Conservation (phyloP, 805 yeast species). For the Nakazawaea pomicola region DNA sequence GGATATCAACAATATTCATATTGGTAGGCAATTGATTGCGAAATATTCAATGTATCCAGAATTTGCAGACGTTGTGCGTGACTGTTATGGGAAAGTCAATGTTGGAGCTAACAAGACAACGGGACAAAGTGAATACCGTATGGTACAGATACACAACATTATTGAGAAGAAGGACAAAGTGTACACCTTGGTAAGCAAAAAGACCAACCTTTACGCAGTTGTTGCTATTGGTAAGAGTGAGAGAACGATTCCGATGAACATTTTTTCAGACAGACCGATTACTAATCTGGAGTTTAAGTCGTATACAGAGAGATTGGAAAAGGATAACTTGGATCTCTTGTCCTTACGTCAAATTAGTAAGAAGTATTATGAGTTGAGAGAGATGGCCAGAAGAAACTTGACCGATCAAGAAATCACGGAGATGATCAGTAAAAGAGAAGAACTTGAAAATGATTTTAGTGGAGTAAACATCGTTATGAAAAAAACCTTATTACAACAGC, state of each 20-base stretch:
- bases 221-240: constrained; percentile 80
- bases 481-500: constrained; percentile 66
- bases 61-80: constrained; percentile 63
- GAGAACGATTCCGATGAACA: constrained; percentile 70
- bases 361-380: constrained; percentile 57
- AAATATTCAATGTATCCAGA: constrained; percentile 80
- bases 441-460: constrained; percentile 49
- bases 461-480: constrained; percentile 75
- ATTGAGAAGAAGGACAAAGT: constrained; percentile 38
- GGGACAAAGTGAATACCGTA: constrained; percentile 65
- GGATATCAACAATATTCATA: constrained; percentile 68
- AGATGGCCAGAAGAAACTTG: constrained; percentile 60
- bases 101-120: constrained; percentile 65
- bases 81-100: constrained; percentile 79
- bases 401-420: constrained; percentile 72
- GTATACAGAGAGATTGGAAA: constrained; percentile 57
- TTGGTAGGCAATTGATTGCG: constrained; percentile 73
- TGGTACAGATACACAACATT: constrained; percentile 75
- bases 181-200: constrained; percentile 37
- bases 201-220: constrained; percentile 50
- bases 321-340: constrained; percentile 56
- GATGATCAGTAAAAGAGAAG: constrained; percentile 69
- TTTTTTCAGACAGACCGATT: constrained; percentile 74
- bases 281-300: constrained; percentile 67
- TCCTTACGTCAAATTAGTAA: constrained; percentile 57